phyloP scores from a whole-genome alignment of 305 asterid species.

The Fraxinus sp. region DNA sequence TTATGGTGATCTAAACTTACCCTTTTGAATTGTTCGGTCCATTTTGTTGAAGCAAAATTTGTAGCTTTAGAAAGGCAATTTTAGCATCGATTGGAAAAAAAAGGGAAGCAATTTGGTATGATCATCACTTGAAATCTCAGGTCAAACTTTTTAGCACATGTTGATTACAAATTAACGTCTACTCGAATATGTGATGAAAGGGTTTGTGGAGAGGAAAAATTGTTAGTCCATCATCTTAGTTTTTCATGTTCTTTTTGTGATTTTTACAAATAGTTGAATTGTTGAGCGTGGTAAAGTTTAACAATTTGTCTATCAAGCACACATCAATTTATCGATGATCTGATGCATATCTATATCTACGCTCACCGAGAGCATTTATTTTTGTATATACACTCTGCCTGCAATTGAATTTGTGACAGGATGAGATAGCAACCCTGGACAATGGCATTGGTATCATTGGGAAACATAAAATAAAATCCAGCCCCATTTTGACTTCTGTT shows the following conservation, averaged over 20 bases:
- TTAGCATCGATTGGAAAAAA: background rate
- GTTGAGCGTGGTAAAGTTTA: too few relatives aligned
- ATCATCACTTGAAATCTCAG: background rate
- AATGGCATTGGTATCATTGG: background rate
- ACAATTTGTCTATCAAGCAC: background rate
- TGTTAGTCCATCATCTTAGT: background rate
- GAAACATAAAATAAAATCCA: background rate
- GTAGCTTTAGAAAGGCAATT: background rate
- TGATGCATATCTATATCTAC: background rate
- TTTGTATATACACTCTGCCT: background rate
- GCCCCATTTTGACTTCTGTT: background rate
- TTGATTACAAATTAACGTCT: too few relatives aligned
- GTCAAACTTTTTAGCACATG: background rate
- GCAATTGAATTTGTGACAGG: background rate
- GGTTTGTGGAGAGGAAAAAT: background rate
- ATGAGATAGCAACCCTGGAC: background rate
- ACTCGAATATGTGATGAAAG: background rate
- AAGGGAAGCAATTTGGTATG: background rate
- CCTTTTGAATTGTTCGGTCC: background rate
- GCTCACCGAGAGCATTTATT: background rate
- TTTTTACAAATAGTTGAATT: background rate
- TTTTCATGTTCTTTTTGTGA: background rate
- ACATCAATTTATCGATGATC: background rate
- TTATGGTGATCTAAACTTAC: background rate
- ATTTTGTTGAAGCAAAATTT: background rate